phyloP scores from a whole-genome alignment of 257 asterid genomes.

The Solanum chilense region DNA sequence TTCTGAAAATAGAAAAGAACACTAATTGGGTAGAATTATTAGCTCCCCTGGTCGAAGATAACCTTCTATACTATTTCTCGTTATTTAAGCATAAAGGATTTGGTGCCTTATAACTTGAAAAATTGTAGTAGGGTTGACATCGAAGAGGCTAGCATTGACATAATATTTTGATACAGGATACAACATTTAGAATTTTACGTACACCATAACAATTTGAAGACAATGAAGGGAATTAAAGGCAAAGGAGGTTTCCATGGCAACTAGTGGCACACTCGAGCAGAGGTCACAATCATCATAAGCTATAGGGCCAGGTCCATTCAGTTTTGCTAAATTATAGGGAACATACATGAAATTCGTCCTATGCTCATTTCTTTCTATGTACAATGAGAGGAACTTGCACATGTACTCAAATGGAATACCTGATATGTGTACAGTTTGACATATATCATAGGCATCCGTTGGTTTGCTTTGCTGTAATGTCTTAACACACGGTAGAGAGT shows the following conservation, averaged over 20 bases:
- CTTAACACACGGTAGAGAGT: slow-evolving; percentile 57
- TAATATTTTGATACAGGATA: background rate
- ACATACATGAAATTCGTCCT: background rate
- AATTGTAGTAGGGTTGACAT: background rate
- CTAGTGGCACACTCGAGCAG: background rate
- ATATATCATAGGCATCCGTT: slow-evolving; percentile 69
- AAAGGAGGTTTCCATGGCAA: background rate
- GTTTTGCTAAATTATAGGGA: background rate
- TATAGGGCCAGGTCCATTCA: background rate
- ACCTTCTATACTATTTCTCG: background rate
- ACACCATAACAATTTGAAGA: background rate
- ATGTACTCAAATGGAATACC: slow-evolving; percentile 16
- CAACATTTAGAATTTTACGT: background rate
- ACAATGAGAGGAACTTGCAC: background rate
- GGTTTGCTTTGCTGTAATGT: slow-evolving; percentile 72
- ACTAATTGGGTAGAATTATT: background rate
- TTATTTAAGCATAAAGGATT: background rate
- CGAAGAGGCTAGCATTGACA: background rate
- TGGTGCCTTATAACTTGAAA: background rate
- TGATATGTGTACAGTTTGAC: slow-evolving; percentile 75
- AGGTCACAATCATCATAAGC: background rate
- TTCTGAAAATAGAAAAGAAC: background rate
- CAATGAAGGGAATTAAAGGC: background rate
- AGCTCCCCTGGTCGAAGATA: background rate
- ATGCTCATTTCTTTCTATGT: background rate